Base-by-base conservation (phyloP, 2,329 filamentous ascomycete species). In the Aspergillus versicolor region DNA sequence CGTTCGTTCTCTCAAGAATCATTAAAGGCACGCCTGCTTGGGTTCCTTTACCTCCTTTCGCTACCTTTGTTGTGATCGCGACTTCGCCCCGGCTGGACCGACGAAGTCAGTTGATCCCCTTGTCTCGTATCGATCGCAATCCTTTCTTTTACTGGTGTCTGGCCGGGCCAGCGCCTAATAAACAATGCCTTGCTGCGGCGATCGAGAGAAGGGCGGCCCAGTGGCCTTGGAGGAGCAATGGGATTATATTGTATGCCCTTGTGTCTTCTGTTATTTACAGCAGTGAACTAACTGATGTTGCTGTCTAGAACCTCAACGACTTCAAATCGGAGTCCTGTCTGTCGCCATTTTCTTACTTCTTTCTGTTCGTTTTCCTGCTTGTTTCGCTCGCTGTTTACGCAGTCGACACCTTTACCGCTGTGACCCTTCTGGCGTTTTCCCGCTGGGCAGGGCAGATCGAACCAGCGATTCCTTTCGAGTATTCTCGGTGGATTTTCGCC, bases 401-500 rank as follows among this genome's bases (percentile, higher is more conserved):
- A 27, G 89, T 95, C 71, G 93, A 97, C 76, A 92, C 88, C 60
- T 97, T 97, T 71, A 97, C 92, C 4, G 92, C 92, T 61, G 84
- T 97, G 76, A 95, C 96, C 62, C 81, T 99, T 41, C 83, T 99
- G 50, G 89, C 84, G 55, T 97, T 96, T 77, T 86, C 95, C 77
- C 86, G 86, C 59, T 97, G 92, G 92, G 90, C 91, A 1, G 91
- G 89, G 52, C 83, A 90, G 64, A 89, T 97, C 65, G 78, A 91
- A 65, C 92, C 92, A 1, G 83, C 84, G 41, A 88, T 97, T 63
- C 84, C 87, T 3, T 86, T 95, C 68, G 78, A 85, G 48, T 84
- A 93, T 53, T 89, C 91, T 12, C 95, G 94, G 77, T 97, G 92
- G 92, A 92, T 99, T 72, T 99, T 97, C 72, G 89, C 91, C 27